Evolutionary conservation across 2,329 filamentous ascomycete genomes (phyloP).

Genomic region (Exophiala phaeomuriformis): DNA sequence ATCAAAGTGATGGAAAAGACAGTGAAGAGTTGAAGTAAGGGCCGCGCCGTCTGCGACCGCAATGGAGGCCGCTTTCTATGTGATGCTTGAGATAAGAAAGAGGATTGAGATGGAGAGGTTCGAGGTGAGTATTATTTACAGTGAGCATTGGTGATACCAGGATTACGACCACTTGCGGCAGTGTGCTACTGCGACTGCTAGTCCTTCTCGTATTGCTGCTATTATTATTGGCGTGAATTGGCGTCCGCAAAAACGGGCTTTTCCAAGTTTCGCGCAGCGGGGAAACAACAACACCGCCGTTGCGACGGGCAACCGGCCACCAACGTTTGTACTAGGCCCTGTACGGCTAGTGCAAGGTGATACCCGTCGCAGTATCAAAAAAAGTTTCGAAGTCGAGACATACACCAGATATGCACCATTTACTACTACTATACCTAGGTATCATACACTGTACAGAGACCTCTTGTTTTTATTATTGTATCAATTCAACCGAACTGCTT

Average conservation of each 20-base stretch:
- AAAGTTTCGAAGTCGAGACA: background rate
- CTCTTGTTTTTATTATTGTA: too few species aligned
- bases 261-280: background rate
- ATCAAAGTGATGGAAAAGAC: background rate
- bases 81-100: slow-evolving; percentile 1
- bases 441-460: background rate
- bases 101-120: background rate
- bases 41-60: slow-evolving; percentile 8
- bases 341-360: too few species aligned
- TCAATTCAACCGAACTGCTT: background rate
- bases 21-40: slow-evolving; percentile 6
- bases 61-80: slow-evolving; percentile 8
- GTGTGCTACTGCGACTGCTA: too few species aligned
- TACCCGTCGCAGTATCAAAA: background rate
- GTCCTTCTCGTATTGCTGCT: too few species aligned
- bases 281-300: background rate
- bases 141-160: too few species aligned
- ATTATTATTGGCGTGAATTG: too few species aligned
- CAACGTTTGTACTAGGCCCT: too few species aligned
- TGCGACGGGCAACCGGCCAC: background rate
- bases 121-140: background rate
- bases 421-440: background rate
- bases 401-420: background rate
- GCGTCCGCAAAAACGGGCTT: too few species aligned
- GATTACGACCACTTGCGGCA: too few species aligned